Evolutionary conservation across 805 yeast species (phyloP), one percentile per base, ranked within the genome.

Genomic region (Schizosaccharomyces osmophilus): DNA sequence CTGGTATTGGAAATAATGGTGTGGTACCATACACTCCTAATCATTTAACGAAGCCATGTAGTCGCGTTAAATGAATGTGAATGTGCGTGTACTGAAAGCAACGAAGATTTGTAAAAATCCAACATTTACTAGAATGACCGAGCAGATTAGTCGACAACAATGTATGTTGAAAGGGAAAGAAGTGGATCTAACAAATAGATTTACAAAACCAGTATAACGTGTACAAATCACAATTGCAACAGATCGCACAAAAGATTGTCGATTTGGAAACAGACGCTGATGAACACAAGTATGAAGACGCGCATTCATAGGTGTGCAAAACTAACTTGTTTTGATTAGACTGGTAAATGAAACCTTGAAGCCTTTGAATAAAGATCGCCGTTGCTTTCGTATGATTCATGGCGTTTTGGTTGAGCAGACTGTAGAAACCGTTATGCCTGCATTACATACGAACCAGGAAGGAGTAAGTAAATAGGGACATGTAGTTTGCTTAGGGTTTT

Each of bases 331-430:
- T n/a, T 22, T 39, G 4, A 15, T 13, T 63, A 74, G 74, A 45
- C 72, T 83, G 19, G 93, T 85, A 0, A 67, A 83, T 15, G 78
- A 76, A 24, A 82, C 90, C 1, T 71, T 85, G 39, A 64, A 71
- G 55, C 73, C 72, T 0, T 74, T 81, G 9, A 81, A 82, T 29
- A 64, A 66, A 1, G 81, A 78, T 57, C 79, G 98, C 64, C 82
- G 83, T 69, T 87, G 97, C 68, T 88, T 82, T 73, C 81, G 95
- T 67, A 87, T 93, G 96, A 79, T 90, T 41, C 97, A 96, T 31
- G 94, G 95, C 9, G 95, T 89, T 3, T 76, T 90, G 41, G 85
- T 89, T 19, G 94, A 88, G 68, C 83, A 85, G 65, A 77, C 82
- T 3, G 93, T 87, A 4, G 82, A 77, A n/a, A 87, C 85, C 51